Evolutionary conservation across 2,329 filamentous ascomycete species (phyloP).

Genomic region (Colletotrichum tabaci): DNA sequence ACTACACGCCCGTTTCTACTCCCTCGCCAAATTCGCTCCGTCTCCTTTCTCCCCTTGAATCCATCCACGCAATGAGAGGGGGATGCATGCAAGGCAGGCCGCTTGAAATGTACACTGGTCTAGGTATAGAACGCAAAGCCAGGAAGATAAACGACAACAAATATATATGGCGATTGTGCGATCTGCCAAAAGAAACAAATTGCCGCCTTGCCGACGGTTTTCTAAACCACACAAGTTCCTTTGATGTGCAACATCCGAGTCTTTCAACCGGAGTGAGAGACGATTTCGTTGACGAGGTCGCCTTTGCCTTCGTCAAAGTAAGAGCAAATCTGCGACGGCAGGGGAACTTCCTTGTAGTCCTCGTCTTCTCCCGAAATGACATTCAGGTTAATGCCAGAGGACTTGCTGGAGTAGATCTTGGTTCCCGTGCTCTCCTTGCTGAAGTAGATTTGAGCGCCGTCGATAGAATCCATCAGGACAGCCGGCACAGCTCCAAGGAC

Average conservation of each 20-base stretch:
- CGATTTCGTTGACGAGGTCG: constrained; percentile 90
- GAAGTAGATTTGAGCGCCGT: constrained; percentile 90
- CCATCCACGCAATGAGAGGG: background rate
- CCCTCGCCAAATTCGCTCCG: background rate
- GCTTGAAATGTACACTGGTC: background rate
- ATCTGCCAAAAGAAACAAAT: background rate
- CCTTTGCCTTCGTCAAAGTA: constrained; percentile 79
- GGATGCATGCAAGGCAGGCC: background rate
- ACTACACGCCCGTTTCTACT: background rate
- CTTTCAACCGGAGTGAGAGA: constrained; percentile 86
- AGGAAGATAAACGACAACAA: background rate
- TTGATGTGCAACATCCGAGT: background rate
- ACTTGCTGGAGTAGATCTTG: constrained; percentile 93
- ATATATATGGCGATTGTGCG: background rate
- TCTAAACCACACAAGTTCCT: background rate
- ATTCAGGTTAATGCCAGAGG: constrained; percentile 88
- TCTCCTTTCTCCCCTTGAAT: background rate
- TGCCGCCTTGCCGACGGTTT: constrained; percentile 1
- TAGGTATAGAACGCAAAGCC: background rate
- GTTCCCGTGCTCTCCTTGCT: constrained; percentile 83
- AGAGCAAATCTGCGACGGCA: constrained; percentile 92
- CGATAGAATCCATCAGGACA: constrained; percentile 92
- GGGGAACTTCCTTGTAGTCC: constrained; percentile 88
- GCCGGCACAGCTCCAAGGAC: constrained; percentile 90
- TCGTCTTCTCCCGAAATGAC: constrained; percentile 79